Evolutionary conservation across 768 basidiomycete genomes (phyloP), one percentile per base, ranked within the genome.

Genomic region (Mrakia frigida): DNA sequence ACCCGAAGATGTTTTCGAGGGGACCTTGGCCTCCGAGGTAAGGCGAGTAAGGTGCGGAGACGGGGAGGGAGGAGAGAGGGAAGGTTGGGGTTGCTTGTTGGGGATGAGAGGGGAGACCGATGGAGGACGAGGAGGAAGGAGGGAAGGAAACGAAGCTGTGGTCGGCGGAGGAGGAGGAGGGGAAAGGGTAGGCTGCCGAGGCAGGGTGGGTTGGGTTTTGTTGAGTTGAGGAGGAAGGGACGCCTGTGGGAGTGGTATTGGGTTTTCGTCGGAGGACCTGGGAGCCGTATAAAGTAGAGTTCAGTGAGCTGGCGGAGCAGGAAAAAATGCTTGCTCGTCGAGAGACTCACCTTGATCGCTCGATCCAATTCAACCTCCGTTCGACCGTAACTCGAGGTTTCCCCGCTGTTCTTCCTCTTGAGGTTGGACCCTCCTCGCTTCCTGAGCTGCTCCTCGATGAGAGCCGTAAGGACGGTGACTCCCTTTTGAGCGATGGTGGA

Each of bases 401-500:
- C 59, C 3, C 21, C 59, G 7, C 7, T 16, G 14, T 46, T 37
- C 67, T 75, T 59, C 23, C 53, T n/a, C 39, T 67, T 69, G 16
- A 39, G 10, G 43, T 52, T 35, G 21, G 35, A 50, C 14, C 68
- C 74, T 13, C 53, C 74, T 33, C 63, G 56, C 73, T 77, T 77
- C 13, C 73, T 33, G 14, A 77, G 60, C 39, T 73, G 46, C 39
- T 73, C 73, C 25, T 74, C 77, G 28, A 77, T 60, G 52, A 77
- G 73, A 31, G 72, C 35, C 7, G 63, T 59, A 6, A 77, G 65
- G 31, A 77, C 73, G 41, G 43, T 68, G 31, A 77, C 77, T 39
- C 50, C 77, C 56, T 77, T 77, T 28, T 43, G 14, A 11, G 77
- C 77, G 46, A 77, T 77, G 13, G 75, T 72, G 31, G 75, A 77